These are phyloP conservation scores for Plantago major DNA, from an alignment of 257 asterid species.

Conservation along the genomic window DNA sequence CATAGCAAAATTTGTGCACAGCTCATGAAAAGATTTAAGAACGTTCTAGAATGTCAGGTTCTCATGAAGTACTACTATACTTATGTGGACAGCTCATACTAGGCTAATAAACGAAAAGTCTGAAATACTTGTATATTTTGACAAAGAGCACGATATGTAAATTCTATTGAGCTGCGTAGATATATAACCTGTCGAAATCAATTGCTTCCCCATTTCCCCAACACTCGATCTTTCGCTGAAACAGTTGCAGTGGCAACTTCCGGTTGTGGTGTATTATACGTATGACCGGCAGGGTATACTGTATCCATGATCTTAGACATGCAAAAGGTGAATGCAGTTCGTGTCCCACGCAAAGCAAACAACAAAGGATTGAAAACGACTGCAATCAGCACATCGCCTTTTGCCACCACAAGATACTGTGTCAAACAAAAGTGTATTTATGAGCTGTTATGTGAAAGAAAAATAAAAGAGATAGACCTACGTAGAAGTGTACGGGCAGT, in stretches of 20 bases:
- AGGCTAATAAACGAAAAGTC: background rate
- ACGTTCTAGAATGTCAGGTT: conserved; percentile 8
- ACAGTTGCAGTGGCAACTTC: conserved; percentile 32
- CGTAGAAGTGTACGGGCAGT: background rate
- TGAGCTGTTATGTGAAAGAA: conserved; percentile 9
- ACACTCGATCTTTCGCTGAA: conserved; percentile 73
- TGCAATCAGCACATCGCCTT: conserved; percentile 78
- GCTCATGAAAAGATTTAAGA: background rate
- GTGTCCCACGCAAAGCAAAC: conserved; percentile 65
- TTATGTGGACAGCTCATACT: conserved; percentile 4
- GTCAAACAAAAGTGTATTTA: conserved; percentile 1
- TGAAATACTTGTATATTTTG: background rate
- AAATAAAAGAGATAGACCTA: background rate
- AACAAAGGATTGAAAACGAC: conserved; percentile 74
- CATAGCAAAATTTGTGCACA: background rate
- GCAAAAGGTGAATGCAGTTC: conserved; percentile 47
- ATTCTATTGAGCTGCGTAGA: conserved; percentile 3
- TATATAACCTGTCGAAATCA: conserved; percentile 29
- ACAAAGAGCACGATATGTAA: background rate
- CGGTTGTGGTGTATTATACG: conserved; percentile 29
- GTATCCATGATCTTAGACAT: conserved; percentile 39
- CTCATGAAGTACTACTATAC: background rate
- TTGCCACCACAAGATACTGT: conserved; percentile 72
- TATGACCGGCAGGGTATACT: conserved; percentile 25
- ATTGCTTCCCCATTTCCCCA: conserved; percentile 82